phyloP scores from a whole-genome alignment of 192 early-diverging fungal genomes.

The Polychytrium aggregatum region DNA sequence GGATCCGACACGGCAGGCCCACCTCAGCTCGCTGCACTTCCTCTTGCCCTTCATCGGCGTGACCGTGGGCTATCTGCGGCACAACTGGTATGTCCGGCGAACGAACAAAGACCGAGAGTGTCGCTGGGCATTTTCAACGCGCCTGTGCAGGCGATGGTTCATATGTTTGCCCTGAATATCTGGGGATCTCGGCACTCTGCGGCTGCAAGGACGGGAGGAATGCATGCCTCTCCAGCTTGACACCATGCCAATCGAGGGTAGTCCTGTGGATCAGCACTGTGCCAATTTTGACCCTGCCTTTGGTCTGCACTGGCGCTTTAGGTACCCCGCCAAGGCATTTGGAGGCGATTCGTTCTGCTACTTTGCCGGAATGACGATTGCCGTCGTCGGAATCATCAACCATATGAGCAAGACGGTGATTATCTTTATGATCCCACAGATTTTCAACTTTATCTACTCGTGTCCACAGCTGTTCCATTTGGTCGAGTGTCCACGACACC shows the following conservation, averaged over 20 bases:
- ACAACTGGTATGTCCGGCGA: slow-evolving; percentile 76
- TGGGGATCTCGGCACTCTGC: no score
- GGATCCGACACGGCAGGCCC: no score
- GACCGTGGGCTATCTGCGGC: slow-evolving; percentile 62
- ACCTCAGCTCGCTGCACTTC: slow-evolving; percentile 81
- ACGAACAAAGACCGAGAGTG: no score
- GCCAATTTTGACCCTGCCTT: no score
- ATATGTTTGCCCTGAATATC: no score
- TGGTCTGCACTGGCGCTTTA: slow-evolving; percentile 5
- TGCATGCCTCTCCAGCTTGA: no score
- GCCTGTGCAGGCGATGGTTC: no score
- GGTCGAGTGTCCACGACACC: slow-evolving; percentile 91
- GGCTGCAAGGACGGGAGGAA: no score
- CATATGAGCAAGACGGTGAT: slow-evolving; percentile 90
- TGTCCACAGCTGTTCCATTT: slow-evolving; percentile 87
- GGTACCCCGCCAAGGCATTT: slow-evolving; percentile 84
- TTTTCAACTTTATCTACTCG: slow-evolving; percentile 96
- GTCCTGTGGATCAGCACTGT: no score
- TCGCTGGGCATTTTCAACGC: no score
- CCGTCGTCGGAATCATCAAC: slow-evolving; percentile 88
- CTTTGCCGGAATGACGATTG: slow-evolving; percentile 99
- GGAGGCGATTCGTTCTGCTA: slow-evolving; percentile 96
- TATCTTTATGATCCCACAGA: slow-evolving; percentile 89
- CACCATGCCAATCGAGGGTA: no score
- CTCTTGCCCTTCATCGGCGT: slow-evolving; percentile 88